Conservation (phyloP, 2,329 filamentous ascomycete species). For the Amesomyces nigricolor region DNA sequence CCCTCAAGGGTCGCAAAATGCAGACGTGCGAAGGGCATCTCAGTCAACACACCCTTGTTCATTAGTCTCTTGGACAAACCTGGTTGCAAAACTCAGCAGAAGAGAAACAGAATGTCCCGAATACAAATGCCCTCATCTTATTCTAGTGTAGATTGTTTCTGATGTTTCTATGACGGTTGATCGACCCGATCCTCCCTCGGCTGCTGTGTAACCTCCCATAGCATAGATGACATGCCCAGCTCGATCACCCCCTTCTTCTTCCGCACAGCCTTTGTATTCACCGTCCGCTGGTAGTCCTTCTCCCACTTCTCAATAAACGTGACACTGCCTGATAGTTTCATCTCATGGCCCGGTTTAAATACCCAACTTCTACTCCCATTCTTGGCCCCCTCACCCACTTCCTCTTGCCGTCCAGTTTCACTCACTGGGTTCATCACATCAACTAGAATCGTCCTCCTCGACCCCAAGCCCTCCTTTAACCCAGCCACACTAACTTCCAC, state of each 20-base stretch:
- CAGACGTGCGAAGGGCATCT: too few species aligned
- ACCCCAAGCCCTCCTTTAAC: not conserved
- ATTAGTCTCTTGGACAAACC: too few species aligned
- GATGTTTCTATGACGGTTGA: not conserved
- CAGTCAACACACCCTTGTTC: too few species aligned
- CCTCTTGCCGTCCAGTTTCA: not conserved
- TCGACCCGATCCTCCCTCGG: conserved; percentile 5
- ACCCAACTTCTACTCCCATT: not conserved
- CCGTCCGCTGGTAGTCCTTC: conserved; percentile 21
- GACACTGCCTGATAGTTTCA: conserved; percentile 9
- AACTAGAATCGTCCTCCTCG: conserved; percentile 5
- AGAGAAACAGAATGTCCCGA: too few species aligned
- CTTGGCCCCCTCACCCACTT: not conserved
- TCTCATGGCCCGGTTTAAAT: not conserved
- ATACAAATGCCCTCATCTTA: too few species aligned
- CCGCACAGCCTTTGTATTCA: conserved; percentile 16
- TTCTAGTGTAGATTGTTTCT: too few species aligned
- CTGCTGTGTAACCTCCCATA: conserved; percentile 17
- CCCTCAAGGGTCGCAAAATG: too few species aligned
- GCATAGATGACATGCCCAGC: conserved; percentile 18
- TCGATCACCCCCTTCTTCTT: conserved; percentile 22
- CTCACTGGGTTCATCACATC: conserved; percentile 18
- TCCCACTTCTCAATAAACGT: conserved; percentile 24
- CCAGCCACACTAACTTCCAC: conserved; percentile 10
- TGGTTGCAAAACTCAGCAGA: too few species aligned